phyloP scores from a whole-genome alignment of 257 asterid species.

The Penstemon barbatus region DNA sequence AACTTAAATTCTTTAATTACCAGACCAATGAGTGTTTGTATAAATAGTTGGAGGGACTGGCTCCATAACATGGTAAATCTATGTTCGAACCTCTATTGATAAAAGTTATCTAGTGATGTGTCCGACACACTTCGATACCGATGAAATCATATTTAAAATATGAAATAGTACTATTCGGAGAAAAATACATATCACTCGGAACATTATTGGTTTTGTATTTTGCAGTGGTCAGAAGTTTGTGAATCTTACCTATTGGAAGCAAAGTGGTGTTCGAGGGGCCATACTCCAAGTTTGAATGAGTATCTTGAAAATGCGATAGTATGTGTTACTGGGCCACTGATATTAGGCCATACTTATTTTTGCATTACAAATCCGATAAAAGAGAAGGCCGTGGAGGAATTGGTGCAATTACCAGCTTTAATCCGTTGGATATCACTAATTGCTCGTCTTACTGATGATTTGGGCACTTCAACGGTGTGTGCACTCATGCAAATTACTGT shows the following conservation, averaged over 20 bases:
- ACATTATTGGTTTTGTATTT: background rate
- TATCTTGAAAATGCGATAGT: conserved; percentile 38
- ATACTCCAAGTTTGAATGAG: conserved; percentile 45
- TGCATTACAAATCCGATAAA: conserved; percentile 38
- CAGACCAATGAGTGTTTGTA: too few relatives aligned
- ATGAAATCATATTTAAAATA: too few relatives aligned
- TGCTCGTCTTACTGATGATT: conserved; percentile 51
- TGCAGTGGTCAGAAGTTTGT: conserved; percentile 50
- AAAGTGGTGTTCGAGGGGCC: conserved; percentile 43
- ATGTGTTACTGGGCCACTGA: conserved; percentile 39
- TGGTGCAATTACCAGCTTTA: conserved; percentile 34
- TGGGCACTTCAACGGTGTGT: conserved; percentile 52
- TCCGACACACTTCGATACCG: too few relatives aligned
- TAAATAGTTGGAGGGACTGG: too few relatives aligned
- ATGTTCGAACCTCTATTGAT: too few relatives aligned
- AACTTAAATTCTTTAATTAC: too few relatives aligned
- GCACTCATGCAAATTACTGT: background rate
- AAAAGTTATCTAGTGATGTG: too few relatives aligned
- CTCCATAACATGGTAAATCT: too few relatives aligned
- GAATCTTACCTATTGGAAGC: conserved; percentile 46
- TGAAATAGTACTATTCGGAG: too few relatives aligned
- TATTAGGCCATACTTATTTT: conserved; percentile 36
- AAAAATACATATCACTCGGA: too few relatives aligned
- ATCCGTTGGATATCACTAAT: conserved; percentile 41
- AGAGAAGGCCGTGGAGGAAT: conserved; percentile 25